Base-by-base conservation (phyloP, 2,329 filamentous ascomycete species). In the Paramyrothecium roridum region DNA sequence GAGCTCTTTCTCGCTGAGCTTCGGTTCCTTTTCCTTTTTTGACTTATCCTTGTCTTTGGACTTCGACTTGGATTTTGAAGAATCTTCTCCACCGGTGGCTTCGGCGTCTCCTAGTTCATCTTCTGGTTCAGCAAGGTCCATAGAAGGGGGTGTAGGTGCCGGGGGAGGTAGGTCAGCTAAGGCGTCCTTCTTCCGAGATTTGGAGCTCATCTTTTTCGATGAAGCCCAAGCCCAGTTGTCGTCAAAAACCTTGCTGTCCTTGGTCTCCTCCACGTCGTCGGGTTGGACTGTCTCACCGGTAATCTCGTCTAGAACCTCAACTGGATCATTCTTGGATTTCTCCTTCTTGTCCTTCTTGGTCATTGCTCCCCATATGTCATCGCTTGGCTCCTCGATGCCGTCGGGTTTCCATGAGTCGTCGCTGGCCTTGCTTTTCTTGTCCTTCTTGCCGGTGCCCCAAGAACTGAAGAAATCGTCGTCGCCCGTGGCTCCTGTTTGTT, bases 391-490 rank as follows among this genome's bases (percentile, higher is more conserved):
- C 59, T 79, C 76, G 48, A 73, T 72, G 23, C 68, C 67, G 57
- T 77, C 72, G 37, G 72, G 72, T 58, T 74, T 75, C 57, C 73
- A 66, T 52, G 65, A 67, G 52, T 67, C 64, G 45, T 67, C 62
- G 48, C 54, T 53, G 17, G 50, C 66, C 45, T 73, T 72, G 56
- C 74, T 75, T 54, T 71, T 70, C 63, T 73, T 73, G 54, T 73
- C 65, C 58, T 83, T 83, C 63, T 83, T 83, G 12, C 76, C 73
- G 52, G 78, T 82, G 33, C 79, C 80, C 76, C 83, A 85, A 50
- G 80, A 78, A 56, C 74, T 78, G 66, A 83, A 83, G 60, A 83
- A 82, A 55, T 80, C 80, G 53, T 82, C 79, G 46, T 75, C 74
- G 16, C 66, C 70, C 37, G 70, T 64, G 51, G 70, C 59, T 50